Conservation (phyloP, 148 eudicot genomes). For the Rhododendron mucronatum region DNA sequence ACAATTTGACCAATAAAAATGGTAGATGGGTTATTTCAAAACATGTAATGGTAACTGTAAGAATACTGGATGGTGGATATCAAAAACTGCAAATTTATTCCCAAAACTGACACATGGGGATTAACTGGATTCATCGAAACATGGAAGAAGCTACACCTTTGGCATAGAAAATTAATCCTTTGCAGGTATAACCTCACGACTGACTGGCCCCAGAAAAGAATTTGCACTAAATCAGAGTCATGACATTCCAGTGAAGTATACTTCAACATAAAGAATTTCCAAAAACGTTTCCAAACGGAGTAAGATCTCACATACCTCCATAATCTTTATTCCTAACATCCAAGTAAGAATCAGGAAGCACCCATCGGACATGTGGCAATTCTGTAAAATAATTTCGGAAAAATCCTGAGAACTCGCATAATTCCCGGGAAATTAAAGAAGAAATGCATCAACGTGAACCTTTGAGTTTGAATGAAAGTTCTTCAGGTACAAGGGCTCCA, state of each 20-base stretch:
- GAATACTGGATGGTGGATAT: not conserved
- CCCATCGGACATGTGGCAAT: slow-evolving; percentile 57
- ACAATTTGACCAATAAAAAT: not conserved
- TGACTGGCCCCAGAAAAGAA: not conserved
- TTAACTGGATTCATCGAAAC: not conserved
- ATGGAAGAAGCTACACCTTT: not conserved
- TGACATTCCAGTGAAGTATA: not conserved
- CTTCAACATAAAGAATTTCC: not conserved
- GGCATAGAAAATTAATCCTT: not conserved
- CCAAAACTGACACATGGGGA: not conserved
- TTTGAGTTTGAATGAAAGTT: slow-evolving; percentile 46
- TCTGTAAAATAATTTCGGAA: slow-evolving; percentile 25
- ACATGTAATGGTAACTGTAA: not conserved
- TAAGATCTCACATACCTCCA: slow-evolving; percentile 43
- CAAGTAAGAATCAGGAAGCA: slow-evolving; percentile 77
- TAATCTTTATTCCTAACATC: slow-evolving; percentile 69
- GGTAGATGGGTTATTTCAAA: not conserved
- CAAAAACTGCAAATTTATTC: not conserved
- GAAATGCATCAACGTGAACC: slow-evolving; percentile 21
- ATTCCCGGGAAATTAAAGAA: not conserved
- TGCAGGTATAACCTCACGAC: not conserved
- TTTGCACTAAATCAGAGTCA: not conserved
- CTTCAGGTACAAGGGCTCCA: slow-evolving; percentile 59
- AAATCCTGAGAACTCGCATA: not conserved
- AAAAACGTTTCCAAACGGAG: not conserved